Evolutionary conservation across 148 eudicot genomes (phyloP).

Genomic region (Dysphania ambrosioides): DNA sequence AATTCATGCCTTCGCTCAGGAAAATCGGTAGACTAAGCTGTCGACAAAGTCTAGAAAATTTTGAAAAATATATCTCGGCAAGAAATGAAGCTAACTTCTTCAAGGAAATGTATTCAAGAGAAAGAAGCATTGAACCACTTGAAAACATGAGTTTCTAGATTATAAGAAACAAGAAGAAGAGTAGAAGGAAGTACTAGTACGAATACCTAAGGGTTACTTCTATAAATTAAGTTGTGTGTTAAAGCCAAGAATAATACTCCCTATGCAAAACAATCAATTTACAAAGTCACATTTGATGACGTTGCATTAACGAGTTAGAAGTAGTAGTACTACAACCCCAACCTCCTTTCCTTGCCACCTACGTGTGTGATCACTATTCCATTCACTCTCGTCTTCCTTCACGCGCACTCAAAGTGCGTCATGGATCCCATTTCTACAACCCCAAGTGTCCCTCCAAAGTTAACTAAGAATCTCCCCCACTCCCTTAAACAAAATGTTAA

Average conservation of each 20-base stretch:
- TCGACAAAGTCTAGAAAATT: too few relatives aligned
- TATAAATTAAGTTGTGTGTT: not conserved
- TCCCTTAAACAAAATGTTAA: not conserved
- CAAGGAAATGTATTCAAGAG: not conserved
- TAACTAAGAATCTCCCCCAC: slow-evolving; percentile 4
- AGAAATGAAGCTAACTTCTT: too few relatives aligned
- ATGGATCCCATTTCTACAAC: too few relatives aligned
- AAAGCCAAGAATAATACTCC: not conserved
- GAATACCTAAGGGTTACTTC: not conserved
- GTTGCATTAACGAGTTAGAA: not conserved
- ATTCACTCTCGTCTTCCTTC: slow-evolving; percentile 4
- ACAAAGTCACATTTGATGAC: slow-evolving; percentile 6
- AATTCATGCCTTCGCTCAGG: too few relatives aligned
- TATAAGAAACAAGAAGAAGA: slow-evolving; percentile 15
- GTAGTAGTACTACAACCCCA: not conserved
- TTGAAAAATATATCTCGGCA: too few relatives aligned
- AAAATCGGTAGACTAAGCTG: too few relatives aligned
- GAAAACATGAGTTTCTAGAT: slow-evolving; percentile 15
- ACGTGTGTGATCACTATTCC: slow-evolving; percentile 24
- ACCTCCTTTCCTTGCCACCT: slow-evolving; percentile 11
- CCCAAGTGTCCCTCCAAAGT: slow-evolving; percentile 16
- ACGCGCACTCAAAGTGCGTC: slow-evolving; percentile 27
- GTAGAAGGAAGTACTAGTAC: slow-evolving; percentile 21
- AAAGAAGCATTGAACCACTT: slow-evolving; percentile 12
- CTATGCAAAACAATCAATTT: too few relatives aligned